Conservation (phyloP, 768 basidiomycete species). For the Leccinum subtestaceum region DNA sequence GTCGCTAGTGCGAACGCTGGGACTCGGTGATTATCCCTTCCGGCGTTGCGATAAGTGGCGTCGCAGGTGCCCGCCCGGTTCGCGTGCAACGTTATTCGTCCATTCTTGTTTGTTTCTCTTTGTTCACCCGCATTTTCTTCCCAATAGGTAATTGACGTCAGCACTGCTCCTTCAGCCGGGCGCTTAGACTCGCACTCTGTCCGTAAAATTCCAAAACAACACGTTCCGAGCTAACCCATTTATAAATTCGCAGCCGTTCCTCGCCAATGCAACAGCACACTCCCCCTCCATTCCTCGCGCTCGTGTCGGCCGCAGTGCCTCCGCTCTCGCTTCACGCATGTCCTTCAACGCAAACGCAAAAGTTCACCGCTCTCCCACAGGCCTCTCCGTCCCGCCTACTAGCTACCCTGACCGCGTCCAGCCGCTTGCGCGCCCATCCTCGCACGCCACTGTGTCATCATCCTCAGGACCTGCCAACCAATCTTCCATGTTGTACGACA, state of each 20-base stretch:
- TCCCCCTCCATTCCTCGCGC: neutral
- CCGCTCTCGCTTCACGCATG: neutral
- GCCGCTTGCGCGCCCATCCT: slow-evolving; percentile 5
- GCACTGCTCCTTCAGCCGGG: slow-evolving; percentile 10
- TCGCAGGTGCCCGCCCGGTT: neutral
- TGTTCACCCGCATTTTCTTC: neutral
- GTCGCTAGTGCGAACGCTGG: slow-evolving; percentile 1
- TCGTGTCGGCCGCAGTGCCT: neutral
- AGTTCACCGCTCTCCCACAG: slow-evolving; percentile 11
- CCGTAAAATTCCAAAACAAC: slow-evolving; percentile 13
- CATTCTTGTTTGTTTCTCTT: slow-evolving; percentile 15
- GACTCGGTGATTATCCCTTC: slow-evolving; percentile 13
- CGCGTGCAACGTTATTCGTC: neutral
- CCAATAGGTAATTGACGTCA: slow-evolving; percentile 32
- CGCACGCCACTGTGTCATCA: slow-evolving; percentile 8
- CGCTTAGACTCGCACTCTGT: slow-evolving; percentile 15
- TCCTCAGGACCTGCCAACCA: neutral
- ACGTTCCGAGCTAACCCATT: slow-evolving; percentile 15
- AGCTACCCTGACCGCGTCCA: slow-evolving; percentile 18
- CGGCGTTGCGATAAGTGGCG: slow-evolving; percentile 12
- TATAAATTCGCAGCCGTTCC: slow-evolving; percentile 21
- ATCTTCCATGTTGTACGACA: slow-evolving; percentile 20
- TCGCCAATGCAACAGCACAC: neutral
- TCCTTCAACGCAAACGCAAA: slow-evolving; percentile 1
- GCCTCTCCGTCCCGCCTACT: slow-evolving; percentile 15